Evolutionary conservation across 768 basidiomycete genomes (phyloP).

Genomic region (Trichaptum fuscoviolaceum): DNA sequence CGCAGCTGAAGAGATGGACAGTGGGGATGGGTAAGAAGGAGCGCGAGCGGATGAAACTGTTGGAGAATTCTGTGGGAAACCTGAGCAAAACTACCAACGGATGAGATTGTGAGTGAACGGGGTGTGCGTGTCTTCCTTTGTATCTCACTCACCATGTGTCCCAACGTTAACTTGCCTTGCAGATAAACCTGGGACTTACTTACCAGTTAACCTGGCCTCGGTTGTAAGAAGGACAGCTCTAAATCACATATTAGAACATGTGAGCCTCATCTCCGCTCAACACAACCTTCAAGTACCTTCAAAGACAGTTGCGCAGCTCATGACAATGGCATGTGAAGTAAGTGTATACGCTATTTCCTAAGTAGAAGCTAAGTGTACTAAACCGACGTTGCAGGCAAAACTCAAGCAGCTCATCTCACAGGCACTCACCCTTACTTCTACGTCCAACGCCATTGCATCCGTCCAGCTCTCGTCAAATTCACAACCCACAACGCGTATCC

Average conservation of each 20-base stretch:
- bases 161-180: conserved; percentile 5
- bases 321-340: conserved; percentile 78
- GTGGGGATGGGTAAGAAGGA: conserved; percentile 68
- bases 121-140: conserved; percentile 39
- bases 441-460: conserved; percentile 72
- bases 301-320: conserved; percentile 57
- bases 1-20: conserved; percentile 68
- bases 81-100: conserved; percentile 42
- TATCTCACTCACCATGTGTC: not conserved
- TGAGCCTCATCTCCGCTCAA: conserved; percentile 78
- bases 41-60: conserved; percentile 58
- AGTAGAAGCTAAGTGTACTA: not conserved
- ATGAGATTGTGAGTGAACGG: conserved; percentile 68
- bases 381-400: conserved; percentile 48
- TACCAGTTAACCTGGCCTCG: conserved; percentile 69
- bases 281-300: conserved; percentile 60
- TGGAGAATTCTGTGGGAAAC: conserved; percentile 42
- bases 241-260: conserved; percentile 73
- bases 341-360: conserved; percentile 11
- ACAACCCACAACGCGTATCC: conserved; percentile 36
- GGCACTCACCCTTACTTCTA: conserved; percentile 69
- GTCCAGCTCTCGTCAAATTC: conserved; percentile 53
- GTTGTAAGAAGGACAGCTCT: conserved; percentile 66
- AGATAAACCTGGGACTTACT: conserved; percentile 69
- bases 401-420: conserved; percentile 81